Evolutionary conservation across 2,329 filamentous ascomycete species (phyloP).

Genomic region (Colletotrichum sp.): DNA sequence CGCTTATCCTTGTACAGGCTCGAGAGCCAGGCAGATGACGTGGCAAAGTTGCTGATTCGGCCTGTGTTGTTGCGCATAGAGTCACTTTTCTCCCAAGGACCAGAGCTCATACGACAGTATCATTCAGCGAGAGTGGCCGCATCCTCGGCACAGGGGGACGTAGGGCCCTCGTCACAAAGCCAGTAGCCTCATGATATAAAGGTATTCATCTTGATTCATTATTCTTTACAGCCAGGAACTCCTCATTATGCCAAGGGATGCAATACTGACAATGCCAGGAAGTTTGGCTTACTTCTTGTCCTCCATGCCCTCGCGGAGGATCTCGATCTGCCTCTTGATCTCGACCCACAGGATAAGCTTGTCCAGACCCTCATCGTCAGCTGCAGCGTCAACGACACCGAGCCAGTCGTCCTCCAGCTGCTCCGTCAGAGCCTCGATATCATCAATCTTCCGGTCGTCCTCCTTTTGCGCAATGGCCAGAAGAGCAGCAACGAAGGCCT

Average conservation of each 20-base stretch:
- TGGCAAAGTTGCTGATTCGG: constrained; percentile 35
- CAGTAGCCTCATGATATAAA: background rate
- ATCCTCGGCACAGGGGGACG: background rate
- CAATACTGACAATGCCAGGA: background rate
- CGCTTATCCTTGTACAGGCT: constrained; percentile 40
- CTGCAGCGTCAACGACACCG: constrained; percentile 29
- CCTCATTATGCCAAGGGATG: background rate
- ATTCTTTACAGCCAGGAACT: background rate
- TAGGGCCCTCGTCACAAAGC: background rate
- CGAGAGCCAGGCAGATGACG: constrained; percentile 31
- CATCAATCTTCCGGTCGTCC: constrained; percentile 16
- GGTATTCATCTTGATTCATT: background rate
- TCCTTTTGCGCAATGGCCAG: constrained; percentile 57
- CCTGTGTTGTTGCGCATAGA: constrained; percentile 42
- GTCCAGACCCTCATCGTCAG: constrained; percentile 43
- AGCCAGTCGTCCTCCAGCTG: constrained; percentile 42
- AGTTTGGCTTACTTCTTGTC: constrained; percentile 23
- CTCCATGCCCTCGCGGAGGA: constrained; percentile 64
- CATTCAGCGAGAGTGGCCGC: background rate
- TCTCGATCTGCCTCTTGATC: constrained; percentile 67
- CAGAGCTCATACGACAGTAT: background rate
- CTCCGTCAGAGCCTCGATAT: constrained; percentile 32
- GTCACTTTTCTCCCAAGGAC: constrained; percentile 43
- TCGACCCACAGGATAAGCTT: constrained; percentile 62
- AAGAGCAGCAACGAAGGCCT: constrained; percentile 69